Percentiles rank a stretch among this genome's conserved stretches.
These are phyloP conservation scores for Polyporus tsugae DNA, from an alignment of 1,284 basidiomycete genomes.

Conservation along the genomic window DNA sequence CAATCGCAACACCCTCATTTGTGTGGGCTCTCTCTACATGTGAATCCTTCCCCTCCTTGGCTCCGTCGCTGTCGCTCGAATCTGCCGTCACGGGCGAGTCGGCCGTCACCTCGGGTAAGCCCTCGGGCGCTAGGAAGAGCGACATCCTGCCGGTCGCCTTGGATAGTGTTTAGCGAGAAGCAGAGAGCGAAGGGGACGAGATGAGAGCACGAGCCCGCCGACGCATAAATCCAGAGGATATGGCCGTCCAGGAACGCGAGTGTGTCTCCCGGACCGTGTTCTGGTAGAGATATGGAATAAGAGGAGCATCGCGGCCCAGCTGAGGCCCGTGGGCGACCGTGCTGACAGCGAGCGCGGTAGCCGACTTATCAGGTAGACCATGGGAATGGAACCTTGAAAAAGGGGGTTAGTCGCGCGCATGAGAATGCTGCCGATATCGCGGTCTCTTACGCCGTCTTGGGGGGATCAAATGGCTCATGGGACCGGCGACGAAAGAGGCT, in stretches of 20 bases:
- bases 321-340: background rate
- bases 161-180: background rate
- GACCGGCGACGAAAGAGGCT: background rate
- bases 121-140: conserved; percentile 24
- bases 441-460: background rate
- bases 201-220: background rate
- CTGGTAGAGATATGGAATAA: background rate
- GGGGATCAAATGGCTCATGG: background rate
- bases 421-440: background rate
- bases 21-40: conserved; percentile 5
- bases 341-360: background rate
- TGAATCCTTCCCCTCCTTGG: conserved; percentile 14
- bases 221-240: background rate
- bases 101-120: conserved; percentile 14
- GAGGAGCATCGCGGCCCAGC: background rate
- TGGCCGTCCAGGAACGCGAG: background rate
- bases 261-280: background rate
- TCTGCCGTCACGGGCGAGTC: conserved; percentile 15
- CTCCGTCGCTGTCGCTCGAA: conserved; percentile 16
- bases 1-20: conserved; percentile 29
- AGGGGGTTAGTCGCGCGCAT: conserved; percentile 1
- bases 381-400: conserved; percentile 8
- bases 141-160: conserved; percentile 24
- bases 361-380: conserved; percentile 30
- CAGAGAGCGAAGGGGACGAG: background rate